Percentiles rank a stretch among this genome's conserved stretches.
These are phyloP conservation scores for Straminergon stramineum DNA, from an alignment of 225 moss, liverwort and hornwort species.

Conservation along the genomic window DNA sequence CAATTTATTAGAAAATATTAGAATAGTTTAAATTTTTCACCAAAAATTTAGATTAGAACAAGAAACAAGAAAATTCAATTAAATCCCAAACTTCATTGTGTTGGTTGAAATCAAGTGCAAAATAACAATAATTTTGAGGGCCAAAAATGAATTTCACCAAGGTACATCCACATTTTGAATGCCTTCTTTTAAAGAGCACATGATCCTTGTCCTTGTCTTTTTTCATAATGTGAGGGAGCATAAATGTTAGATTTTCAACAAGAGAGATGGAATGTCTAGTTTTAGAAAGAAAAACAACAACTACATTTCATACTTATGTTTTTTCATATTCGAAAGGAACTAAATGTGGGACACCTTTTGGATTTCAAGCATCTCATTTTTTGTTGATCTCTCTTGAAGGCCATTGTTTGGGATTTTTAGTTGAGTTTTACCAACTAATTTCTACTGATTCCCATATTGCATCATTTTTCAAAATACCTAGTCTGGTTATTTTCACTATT, in stretches of 20 bases:
- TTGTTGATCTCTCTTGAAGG: no score
- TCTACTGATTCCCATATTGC: no score
- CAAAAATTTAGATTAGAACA: not conserved
- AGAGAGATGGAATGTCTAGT: accelerated
- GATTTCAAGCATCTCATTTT: not conserved
- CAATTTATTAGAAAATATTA: not conserved
- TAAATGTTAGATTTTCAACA: not conserved
- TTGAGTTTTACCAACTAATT: no score
- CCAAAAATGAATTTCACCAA: not conserved
- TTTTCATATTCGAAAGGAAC: accelerated
- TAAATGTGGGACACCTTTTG: not conserved
- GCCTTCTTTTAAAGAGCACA: not conserved
- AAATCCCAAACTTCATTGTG: not conserved
- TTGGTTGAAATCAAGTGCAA: not conserved
- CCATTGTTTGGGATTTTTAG: accelerated
- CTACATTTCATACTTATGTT: not conserved
- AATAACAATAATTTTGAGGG: not conserved
- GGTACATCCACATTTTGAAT: not conserved
- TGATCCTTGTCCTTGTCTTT: not conserved
- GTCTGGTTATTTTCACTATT: no score
- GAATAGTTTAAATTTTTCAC: not conserved
- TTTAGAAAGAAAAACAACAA: not conserved
- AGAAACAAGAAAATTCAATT: not conserved
- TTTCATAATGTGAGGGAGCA: accelerated
- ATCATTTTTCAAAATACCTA: accelerated